Evolutionary conservation across 1,284 basidiomycete genomes (phyloP).

Genomic region (Spongispora temasekensis): DNA sequence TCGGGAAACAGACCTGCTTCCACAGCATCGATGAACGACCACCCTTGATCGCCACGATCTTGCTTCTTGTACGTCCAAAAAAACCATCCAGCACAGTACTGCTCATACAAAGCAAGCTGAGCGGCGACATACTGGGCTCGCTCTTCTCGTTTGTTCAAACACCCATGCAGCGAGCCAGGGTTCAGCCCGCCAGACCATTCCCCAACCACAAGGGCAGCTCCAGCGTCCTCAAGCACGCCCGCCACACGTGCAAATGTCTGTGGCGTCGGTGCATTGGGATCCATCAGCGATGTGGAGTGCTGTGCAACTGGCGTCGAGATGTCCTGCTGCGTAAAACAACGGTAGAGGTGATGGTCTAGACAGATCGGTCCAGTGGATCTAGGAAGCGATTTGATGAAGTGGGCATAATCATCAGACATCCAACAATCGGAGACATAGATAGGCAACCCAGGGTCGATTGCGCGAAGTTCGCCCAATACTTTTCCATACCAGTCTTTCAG

Average conservation of each 20-base stretch:
- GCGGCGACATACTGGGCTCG: slow-evolving; percentile 60
- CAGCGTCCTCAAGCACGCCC: slow-evolving; percentile 46
- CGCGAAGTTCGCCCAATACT: slow-evolving; percentile 59
- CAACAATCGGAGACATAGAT: slow-evolving; percentile 81
- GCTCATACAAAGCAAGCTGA: slow-evolving; percentile 71
- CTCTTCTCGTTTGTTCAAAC: slow-evolving; percentile 46
- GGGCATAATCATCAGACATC: slow-evolving; percentile 69
- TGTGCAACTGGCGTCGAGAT: slow-evolving; percentile 54
- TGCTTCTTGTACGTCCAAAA: slow-evolving; percentile 91
- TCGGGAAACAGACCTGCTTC: slow-evolving; percentile 62
- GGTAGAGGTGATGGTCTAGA: slow-evolving; percentile 86
- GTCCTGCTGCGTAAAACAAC: slow-evolving; percentile 76
- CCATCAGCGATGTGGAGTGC: slow-evolving; percentile 52
- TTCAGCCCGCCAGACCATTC: slow-evolving; percentile 87
- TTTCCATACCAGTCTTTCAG: slow-evolving; percentile 68
- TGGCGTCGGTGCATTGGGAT: slow-evolving; percentile 43
- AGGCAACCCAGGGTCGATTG: slow-evolving; percentile 57
- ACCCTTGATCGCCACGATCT: slow-evolving; percentile 68
- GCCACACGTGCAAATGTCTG: slow-evolving; percentile 46
- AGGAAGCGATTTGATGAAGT: slow-evolving; percentile 47
- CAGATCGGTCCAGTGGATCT: slow-evolving; percentile 51
- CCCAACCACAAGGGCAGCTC: slow-evolving; percentile 71
- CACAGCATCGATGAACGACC: slow-evolving; percentile 75
- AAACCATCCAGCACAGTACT: slow-evolving; percentile 74
- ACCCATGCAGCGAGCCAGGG: slow-evolving; percentile 56